Evolutionary conservation across 2,329 filamentous ascomycete species (phyloP).

Genomic region (Diatrype stigma): DNA sequence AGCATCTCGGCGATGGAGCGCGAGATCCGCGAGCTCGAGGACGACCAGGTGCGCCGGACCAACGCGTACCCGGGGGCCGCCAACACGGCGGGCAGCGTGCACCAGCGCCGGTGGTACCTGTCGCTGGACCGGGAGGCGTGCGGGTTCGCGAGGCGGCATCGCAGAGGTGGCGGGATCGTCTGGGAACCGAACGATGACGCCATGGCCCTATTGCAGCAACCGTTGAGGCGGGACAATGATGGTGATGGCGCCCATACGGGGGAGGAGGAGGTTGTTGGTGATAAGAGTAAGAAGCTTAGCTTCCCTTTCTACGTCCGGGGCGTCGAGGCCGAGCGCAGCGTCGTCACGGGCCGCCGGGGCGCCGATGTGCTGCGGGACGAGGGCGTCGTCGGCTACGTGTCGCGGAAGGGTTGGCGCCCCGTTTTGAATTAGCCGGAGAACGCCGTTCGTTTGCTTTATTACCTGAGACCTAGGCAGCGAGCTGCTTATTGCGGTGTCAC

Average conservation of each 20-base stretch:
- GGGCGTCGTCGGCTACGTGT: conserved; percentile 51
- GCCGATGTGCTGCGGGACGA: conserved; percentile 59
- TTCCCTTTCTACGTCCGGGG: conserved; percentile 62
- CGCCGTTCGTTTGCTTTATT: too few species aligned
- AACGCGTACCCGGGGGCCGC: conserved; percentile 65
- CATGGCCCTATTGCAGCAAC: too few species aligned
- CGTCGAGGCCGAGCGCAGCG: conserved; percentile 57
- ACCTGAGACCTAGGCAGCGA: too few species aligned
- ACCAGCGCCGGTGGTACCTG: conserved; percentile 65
- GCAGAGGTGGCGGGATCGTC: conserved; percentile 14
- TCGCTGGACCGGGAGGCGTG: conserved; percentile 56
- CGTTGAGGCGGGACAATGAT: neutral
- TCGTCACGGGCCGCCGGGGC: conserved; percentile 59
- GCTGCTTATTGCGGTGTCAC: too few species aligned
- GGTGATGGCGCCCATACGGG: conserved; percentile 8
- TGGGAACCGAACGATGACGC: conserved; percentile 16
- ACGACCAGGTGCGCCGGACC: conserved; percentile 50
- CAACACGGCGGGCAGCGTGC: conserved; percentile 63
- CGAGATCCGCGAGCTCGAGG: conserved; percentile 42
- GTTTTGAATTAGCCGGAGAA: too few species aligned
- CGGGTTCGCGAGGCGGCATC: conserved; percentile 46
- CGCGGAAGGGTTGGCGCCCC: conserved; percentile 56
- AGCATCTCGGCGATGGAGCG: conserved; percentile 33
- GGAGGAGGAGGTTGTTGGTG: conserved; percentile 2
- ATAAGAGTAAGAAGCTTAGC: conserved; percentile 23